A percentile compares a stretch with the other conserved stretches of the same genome.
phyloP scores from a whole-genome alignment of 2,329 filamentous ascomycete genomes.

The Colletotrichum agaves region DNA sequence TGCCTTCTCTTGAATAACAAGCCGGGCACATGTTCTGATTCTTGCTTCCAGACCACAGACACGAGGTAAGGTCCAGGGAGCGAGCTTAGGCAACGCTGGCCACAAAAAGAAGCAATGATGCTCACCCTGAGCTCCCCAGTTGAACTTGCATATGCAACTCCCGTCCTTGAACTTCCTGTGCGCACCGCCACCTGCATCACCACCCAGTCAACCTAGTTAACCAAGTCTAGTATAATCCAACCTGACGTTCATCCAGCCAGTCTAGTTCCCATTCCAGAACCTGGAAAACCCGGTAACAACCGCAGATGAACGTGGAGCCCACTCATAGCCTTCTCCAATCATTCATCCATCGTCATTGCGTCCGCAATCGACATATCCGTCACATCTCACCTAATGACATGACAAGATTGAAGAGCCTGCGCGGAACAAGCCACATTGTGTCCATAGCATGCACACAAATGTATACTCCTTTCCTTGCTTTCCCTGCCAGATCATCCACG shows the following conservation, averaged over 20 bases:
- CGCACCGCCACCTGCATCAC: constrained; percentile 38
- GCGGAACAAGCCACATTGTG: background rate
- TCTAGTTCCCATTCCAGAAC: constrained; percentile 5
- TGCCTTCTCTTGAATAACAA: background rate
- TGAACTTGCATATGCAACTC: constrained; percentile 15
- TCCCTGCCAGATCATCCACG: constrained; percentile 9
- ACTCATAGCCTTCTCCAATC: background rate
- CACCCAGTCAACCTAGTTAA: constrained; percentile 9
- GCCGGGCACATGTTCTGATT: background rate
- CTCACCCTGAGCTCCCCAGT: background rate
- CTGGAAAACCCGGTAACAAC: background rate
- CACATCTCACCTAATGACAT: background rate
- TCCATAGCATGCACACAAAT: background rate
- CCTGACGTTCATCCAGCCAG: background rate
- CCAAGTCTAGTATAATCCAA: background rate
- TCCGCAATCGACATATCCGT: background rate
- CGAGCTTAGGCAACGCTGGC: constrained; percentile 5
- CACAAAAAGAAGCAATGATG: background rate
- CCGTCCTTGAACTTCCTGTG: constrained; percentile 11
- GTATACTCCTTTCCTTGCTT: background rate
- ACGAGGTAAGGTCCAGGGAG: constrained; percentile 7
- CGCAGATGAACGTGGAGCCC: background rate
- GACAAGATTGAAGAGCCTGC: background rate
- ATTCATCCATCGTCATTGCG: background rate
- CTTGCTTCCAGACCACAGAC: constrained; percentile 5